Base-by-base conservation (phyloP, 2,329 filamentous ascomycete species). In the Claviceps arundinis region DNA sequence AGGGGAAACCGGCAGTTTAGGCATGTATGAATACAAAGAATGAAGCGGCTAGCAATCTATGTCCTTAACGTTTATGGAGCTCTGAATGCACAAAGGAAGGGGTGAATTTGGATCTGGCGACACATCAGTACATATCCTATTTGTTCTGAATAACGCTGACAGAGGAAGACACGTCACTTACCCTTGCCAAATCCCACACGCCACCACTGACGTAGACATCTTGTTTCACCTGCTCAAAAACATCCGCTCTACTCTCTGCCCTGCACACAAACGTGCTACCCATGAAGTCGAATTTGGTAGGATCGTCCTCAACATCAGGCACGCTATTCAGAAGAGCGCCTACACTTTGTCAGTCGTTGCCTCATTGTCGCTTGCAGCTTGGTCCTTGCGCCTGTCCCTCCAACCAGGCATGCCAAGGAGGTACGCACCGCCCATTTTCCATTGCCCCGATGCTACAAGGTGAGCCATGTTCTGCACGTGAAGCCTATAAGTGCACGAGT, bases 141-240 rank as follows among this genome's bases (percentile, higher is more conserved):
- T 37, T 7, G 5, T 16, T 3, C 44, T 11, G n/a, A 2, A 14
- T 30, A 3, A 9, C 13, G 4, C n/a, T 30, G 14, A 30, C 43
- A 24, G 4, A 30, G 11, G 24, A 8, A 22, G 11, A 17, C 5
- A 17, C 14, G 5, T 30, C 26, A 13, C 65, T 61, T 56, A 80
- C 80, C 60, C 85, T 85, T 38, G 82, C 77, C 54, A 85, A 63
- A 71, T 95, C 87, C 89, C 89, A 95, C 8, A 94, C 89, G 0
- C 82, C 87, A 44, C 68, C 74, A 55, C 70, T 75, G 9, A 75
- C 73, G 68, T 95, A 95, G 9, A 89, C 71, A 69, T 95, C 89
- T 48, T 78, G 74, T 65, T 77, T 78, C 47, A 95, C 65, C 50
- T 77, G 62, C 59, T 84, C 76, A 42, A 84, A 64, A 2, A 87